phyloP scores from a whole-genome alignment of 1,139 yeast species.

The Kodamaea fungicola region DNA sequence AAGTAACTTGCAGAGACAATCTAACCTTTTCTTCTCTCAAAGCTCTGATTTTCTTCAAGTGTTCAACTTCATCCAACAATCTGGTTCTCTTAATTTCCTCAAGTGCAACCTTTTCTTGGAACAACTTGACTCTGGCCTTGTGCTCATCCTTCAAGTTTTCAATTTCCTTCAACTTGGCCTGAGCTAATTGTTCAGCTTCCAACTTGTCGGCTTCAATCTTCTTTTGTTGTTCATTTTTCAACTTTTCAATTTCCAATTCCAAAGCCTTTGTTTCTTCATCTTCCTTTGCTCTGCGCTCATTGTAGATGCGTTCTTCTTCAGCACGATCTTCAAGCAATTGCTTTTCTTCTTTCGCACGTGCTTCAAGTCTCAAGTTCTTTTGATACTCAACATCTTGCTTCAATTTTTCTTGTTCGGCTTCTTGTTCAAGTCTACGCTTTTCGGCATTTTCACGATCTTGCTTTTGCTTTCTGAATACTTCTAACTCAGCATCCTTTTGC shows the following conservation, averaged over 20 bases:
- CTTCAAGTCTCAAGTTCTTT: slow-evolving; percentile 23
- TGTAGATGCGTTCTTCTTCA: slow-evolving; percentile 25
- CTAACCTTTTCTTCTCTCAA: slow-evolving; percentile 38
- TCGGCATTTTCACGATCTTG: slow-evolving; percentile 12
- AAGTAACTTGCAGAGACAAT: slow-evolving; percentile 26
- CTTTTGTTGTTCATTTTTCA: slow-evolving; percentile 21
- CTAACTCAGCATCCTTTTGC: slow-evolving; percentile 27
- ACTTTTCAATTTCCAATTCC: slow-evolving; percentile 30
- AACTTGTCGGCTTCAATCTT: slow-evolving; percentile 25
- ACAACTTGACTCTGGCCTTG: slow-evolving; percentile 27
- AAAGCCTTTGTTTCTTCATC: slow-evolving; percentile 15
- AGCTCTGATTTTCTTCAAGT: slow-evolving; percentile 35
- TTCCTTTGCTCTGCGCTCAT: slow-evolving; percentile 24
- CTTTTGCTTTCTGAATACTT: slow-evolving; percentile 9
- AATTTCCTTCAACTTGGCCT: slow-evolving; percentile 31
- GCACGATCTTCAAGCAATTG: slow-evolving; percentile 24
- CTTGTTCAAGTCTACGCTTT: slow-evolving; percentile 8
- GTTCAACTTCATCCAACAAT: slow-evolving; percentile 36
- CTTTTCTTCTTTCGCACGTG: slow-evolving; percentile 28
- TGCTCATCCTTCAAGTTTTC: slow-evolving; percentile 34
- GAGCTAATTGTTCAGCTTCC: slow-evolving; percentile 33
- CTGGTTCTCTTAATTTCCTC: slow-evolving; percentile 37
- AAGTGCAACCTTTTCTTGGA: slow-evolving; percentile 29
- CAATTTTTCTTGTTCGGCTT: slow-evolving; percentile 11
- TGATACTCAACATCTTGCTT: slow-evolving; percentile 24